Conservation (phyloP, 1,139 yeast genomes). For the Schizosaccharomyces versatilis region DNA sequence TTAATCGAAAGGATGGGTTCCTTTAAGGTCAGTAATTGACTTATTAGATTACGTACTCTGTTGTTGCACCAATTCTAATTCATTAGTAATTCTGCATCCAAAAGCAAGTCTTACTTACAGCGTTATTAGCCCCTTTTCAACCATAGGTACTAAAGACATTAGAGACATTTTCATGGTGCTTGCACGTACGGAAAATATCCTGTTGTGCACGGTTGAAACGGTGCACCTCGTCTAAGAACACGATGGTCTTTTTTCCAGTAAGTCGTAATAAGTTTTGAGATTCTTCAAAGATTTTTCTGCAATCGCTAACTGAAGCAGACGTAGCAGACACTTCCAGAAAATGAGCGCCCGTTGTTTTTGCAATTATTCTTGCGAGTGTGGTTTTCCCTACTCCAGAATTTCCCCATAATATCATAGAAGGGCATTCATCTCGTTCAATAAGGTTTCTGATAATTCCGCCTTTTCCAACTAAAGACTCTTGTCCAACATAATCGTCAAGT, state of each 20-base stretch:
- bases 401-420: conserved; percentile 88
- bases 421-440: conserved; percentile 32
- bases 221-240: conserved; percentile 85
- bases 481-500: conserved; percentile 67
- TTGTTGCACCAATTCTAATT: conserved; percentile 61
- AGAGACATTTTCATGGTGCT: conserved; percentile 17
- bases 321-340: conserved; percentile 81
- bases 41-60: conserved; percentile 27
- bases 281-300: conserved; percentile 49
- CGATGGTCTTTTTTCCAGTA: conserved; percentile 47
- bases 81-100: neutral
- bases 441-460: conserved; percentile 52
- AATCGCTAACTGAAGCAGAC: conserved; percentile 44
- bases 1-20: conserved; percentile 78
- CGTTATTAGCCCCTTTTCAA: conserved; percentile 24
- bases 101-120: conserved; percentile 11
- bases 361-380: conserved; percentile 38
- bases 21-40: neutral
- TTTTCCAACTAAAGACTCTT: conserved; percentile 54
- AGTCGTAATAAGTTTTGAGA: conserved; percentile 47
- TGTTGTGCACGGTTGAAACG: conserved; percentile 69
- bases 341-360: conserved; percentile 30
- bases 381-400: conserved; percentile 51
- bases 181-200: conserved; percentile 36
- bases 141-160: conserved; percentile 26